Evolutionary conservation across 306 rosid species (phyloP).

Genomic region (Albizia julibrissin): DNA sequence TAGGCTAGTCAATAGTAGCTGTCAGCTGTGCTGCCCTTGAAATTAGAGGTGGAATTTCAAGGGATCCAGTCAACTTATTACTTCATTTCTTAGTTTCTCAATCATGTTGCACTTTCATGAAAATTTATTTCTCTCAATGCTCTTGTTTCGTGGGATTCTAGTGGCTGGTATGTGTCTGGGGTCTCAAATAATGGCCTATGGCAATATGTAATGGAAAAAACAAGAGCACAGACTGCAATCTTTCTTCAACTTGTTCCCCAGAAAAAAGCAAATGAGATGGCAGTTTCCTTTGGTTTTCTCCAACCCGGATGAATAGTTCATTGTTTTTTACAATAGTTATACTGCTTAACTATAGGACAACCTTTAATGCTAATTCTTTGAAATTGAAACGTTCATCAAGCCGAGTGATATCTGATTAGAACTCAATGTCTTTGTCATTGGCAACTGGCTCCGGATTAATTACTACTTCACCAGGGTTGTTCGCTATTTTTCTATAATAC

Average conservation of each 20-base stretch:
- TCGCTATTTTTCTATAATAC: not conserved
- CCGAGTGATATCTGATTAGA: not conserved
- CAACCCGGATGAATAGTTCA: not conserved
- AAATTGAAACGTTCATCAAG: slow-evolving; percentile 6
- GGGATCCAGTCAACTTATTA: not conserved
- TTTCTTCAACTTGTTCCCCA: not conserved
- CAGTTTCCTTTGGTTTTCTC: not conserved
- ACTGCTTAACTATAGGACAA: not conserved
- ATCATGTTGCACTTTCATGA: not conserved
- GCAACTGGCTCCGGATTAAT: not conserved
- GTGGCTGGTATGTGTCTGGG: not conserved
- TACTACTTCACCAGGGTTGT: not conserved
- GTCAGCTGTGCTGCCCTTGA: not conserved
- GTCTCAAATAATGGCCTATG: not conserved
- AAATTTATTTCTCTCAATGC: not conserved
- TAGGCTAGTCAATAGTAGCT: not conserved
- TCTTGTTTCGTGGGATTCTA: not conserved
- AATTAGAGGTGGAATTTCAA: not conserved
- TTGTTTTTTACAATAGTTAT: not conserved
- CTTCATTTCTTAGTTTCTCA: not conserved
- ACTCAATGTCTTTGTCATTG: not conserved
- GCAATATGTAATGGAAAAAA: not conserved
- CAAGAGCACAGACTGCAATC: not conserved
- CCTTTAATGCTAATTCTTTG: not conserved
- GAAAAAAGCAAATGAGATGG: not conserved